Evolutionary conservation across 768 basidiomycete species (phyloP).

Genomic region (Suillus luteus): DNA sequence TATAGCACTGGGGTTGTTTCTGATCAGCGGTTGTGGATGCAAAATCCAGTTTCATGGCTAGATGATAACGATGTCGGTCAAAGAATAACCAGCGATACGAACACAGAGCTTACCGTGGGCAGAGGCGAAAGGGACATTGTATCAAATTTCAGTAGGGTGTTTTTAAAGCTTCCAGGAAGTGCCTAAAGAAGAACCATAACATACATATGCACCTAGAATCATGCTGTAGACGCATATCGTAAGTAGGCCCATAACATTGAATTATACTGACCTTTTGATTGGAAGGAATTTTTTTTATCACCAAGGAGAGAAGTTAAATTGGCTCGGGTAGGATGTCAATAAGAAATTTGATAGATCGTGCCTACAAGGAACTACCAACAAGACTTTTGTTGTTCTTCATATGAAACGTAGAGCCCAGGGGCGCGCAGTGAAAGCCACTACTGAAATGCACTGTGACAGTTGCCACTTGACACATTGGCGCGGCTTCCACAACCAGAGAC

Average conservation of each 20-base stretch:
- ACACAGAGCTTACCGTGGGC: background rate
- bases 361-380: background rate
- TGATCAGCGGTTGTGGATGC: no score
- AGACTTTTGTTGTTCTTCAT: background rate
- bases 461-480: background rate
- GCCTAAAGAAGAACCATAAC: background rate
- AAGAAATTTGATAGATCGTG: background rate
- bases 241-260: background rate
- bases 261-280: background rate
- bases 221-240: background rate
- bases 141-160: background rate
- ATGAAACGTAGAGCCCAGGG: background rate
- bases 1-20: slow-evolving; percentile 15
- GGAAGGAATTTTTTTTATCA: background rate
- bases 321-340: background rate
- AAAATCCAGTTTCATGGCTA: background rate
- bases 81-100: background rate
- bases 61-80: background rate
- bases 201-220: background rate
- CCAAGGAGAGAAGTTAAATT: background rate
- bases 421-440: background rate
- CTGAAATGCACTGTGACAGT: background rate
- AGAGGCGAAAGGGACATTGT: no score
- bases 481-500: background rate
- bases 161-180: slow-evolving; percentile 3